Percentiles rank a stretch among this genome's conserved stretches.
These are phyloP conservation scores for Zea mays DNA, from an alignment of 176 grass and related monocot species.

Conservation along the genomic window Zm-B73-REFERENCE-NAM-5.0 NC_050101.1:97031501-97032000, in stretches of 20 bases:
- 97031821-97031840: conserved; percentile 43
- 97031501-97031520: too few species aligned
- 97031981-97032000: conserved; percentile 39
- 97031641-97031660: conserved; percentile 74
- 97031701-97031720: conserved; percentile 49
- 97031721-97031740: conserved; percentile 71
- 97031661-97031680: conserved; percentile 40
- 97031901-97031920: not conserved
- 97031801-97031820: conserved; percentile 16
- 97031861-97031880: conserved; percentile 51
- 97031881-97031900: conserved; percentile 2
- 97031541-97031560: conserved; percentile 27
- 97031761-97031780: conserved; percentile 49
- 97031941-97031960: conserved; percentile 29
- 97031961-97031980: conserved; percentile 32
- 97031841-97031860: conserved; percentile 55
- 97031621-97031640: conserved; percentile 60
- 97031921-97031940: conserved; percentile 26
- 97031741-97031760: conserved; percentile 71
- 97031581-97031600: not conserved
- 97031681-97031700: conserved; percentile 44
- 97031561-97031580: conserved; percentile 9
- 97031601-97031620: conserved; percentile 39
- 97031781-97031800: conserved; percentile 20
- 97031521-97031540: not conserved